Base-by-base conservation (phyloP, 345 rosid genomes). In the Raphanus raphanistrum region DNA sequence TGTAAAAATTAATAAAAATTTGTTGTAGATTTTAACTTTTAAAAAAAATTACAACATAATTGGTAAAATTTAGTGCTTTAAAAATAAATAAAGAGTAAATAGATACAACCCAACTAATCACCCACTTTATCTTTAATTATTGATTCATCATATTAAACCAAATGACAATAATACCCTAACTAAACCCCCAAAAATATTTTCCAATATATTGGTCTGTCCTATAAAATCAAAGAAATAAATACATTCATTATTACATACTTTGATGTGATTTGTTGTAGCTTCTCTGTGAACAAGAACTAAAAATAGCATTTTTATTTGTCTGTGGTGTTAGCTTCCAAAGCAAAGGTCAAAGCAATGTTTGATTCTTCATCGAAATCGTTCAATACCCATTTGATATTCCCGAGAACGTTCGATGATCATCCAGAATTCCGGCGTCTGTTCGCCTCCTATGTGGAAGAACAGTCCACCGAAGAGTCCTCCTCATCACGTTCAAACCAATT, bases 361-460 rank as follows among this genome's bases (percentile, higher is more conserved):
- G 86, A 79, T 76, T 84, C 77, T 15, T 76, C 63, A 2, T 70
- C 74, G 16, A 50, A 65, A 35, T 35, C 78, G 2, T 75, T 36
- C 63, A 71, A 63, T n/a, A 59, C 71, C 82, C 81, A 80, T 71
- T 55, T 64, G 70, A 67, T 41, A 41, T 80, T 83, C 4, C 64
- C 85, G 4, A 79, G 45, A 72, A 61, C 33, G 38, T 66, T 57
- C 71, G 78, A 71, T 1, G 91, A 76, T 17, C 84, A 81, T 25
- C 79, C 71, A 68, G 90, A 85, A 85, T 60, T 86, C 90, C 4
- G 92, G 90, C 5, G 80, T 70, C n/a, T 82, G 79, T 57, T 84
- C 94, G 1, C 98, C 97, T 27, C 94, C 97, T 1, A 66, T 94
- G 41, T 92, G 97, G 97, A 75, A 81, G 73, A 81, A 81, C 0